Base-by-base conservation (phyloP, 352 stramenopile species). In the Pythium aquatile region DNA sequence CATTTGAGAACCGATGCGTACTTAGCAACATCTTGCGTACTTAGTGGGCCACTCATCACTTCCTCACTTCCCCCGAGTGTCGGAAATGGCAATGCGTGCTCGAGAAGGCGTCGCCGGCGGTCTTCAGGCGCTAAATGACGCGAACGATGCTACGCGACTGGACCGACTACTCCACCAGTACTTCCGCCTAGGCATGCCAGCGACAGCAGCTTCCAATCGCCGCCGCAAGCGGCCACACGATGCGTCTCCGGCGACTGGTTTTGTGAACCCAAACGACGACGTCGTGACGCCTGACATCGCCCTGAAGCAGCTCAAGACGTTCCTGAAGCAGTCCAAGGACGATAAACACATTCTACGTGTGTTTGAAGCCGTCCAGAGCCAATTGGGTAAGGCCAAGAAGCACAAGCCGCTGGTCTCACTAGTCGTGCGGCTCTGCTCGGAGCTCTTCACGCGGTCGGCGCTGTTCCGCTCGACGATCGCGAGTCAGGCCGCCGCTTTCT, bases 371-470 rank as follows among this genome's bases (percentile, higher is more conserved):
- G 17, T 74, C 7, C n/a, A 55, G 2, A n/a, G 9, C 24, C 67
- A 74, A 24, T 26, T 74, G 39, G 29, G 35, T 16, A 59, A 35
- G 35, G 62, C 67, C 14, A 67, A 67, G 44, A 33, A 51, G 9
- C 42, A 61, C 7, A 24, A 42, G 14, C 2, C 29, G 47, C 52
- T 74, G 58, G 44, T 69, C 13, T 51, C 67, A 39, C 54, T 83
- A 70, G 58, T 55, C 2, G 13, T 89, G 11, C 40, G 37, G 49
- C 56, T 91, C 1, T 81, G 77, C 55, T 49, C 40, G 13, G 81
- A 86, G 69, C 64, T 93, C 33, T 93, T 93, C 61, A 68, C 73
- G 51, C 76, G 81, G 10, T 88, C 81, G 9, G 64, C 70, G 29
- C 72, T 44, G 5, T 88, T 90, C 46, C 81, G 83, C 39, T 63